Evolutionary conservation across 2,329 filamentous ascomycete species (phyloP).

Genomic region (Penicillium sp.): DNA sequence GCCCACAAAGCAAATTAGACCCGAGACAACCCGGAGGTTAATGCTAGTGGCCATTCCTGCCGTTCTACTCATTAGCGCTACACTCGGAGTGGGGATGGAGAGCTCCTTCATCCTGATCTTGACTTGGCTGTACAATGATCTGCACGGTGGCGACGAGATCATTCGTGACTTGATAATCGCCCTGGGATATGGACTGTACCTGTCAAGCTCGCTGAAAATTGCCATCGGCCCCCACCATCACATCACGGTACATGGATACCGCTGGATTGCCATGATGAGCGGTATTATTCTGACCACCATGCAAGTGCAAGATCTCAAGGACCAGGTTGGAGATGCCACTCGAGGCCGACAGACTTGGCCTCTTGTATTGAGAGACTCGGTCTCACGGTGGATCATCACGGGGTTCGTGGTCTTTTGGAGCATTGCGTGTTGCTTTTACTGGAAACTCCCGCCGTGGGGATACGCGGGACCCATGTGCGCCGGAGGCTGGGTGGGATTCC

Average conservation of each 20-base stretch:
- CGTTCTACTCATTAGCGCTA: constrained; percentile 18
- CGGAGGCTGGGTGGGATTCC: not conserved
- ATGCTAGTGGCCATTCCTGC: constrained; percentile 26
- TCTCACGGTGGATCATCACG: constrained; percentile 24
- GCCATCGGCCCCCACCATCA: constrained; percentile 3
- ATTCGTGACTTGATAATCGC: constrained; percentile 29
- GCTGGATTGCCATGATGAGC: constrained; percentile 33
- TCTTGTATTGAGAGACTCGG: constrained; percentile 28
- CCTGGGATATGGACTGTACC: constrained; percentile 21
- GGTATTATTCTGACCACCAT: constrained; percentile 37
- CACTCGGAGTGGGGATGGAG: constrained; percentile 27
- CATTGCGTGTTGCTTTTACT: constrained; percentile 10
- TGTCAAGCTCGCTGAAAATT: constrained; percentile 18
- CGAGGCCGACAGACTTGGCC: constrained; percentile 28
- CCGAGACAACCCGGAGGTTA: constrained; percentile 16
- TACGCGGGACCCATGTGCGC: constrained; percentile 4
- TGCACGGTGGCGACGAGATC: constrained; percentile 28
- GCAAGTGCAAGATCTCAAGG: constrained; percentile 42
- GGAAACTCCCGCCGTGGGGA: constrained; percentile 5
- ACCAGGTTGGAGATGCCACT: constrained; percentile 32
- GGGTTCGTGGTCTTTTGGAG: constrained; percentile 24
- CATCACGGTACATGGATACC: constrained; percentile 1
- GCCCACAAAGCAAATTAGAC: constrained; percentile 26
- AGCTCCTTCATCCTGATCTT: constrained; percentile 31
- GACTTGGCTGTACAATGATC: constrained; percentile 46